Base-by-base conservation (phyloP, 2,329 filamentous ascomycete species). In the Madurella mycetomatis region DNA sequence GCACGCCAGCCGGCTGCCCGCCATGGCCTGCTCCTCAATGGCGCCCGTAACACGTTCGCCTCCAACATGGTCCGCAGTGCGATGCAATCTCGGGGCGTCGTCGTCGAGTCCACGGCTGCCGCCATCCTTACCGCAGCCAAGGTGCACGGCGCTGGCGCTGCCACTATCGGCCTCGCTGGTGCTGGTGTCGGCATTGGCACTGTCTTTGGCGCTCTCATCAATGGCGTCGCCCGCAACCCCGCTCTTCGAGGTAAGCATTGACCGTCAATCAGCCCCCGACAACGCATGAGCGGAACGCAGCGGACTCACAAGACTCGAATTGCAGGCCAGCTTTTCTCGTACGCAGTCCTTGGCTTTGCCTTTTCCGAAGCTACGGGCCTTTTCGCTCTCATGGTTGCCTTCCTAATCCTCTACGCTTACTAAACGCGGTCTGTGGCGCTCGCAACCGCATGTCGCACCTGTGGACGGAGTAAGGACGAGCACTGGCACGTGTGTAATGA, bases 321-420 rank as follows among this genome's bases (percentile, higher is more conserved):
- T 52, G 39, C 58, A 63, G 61, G 55, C 41, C 61, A 63, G 42
- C 61, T 63, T 41, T 63, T 84, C 78, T 76, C 77, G 62, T 83
- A 83, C 74, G 81, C 81, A 74, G 80, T 83, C 74, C 71, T 84
- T 67, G 81, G 80, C 71, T 83, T 83, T 73, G 81, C 81, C 67
- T 82, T 84, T 72, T 78, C 80, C 68, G 80, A 84, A 72, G 81
- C 81, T 69, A 83, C 81, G 65, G 80, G 81, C 70, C 73, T 80
- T 57, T 80, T 80, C 72, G 76, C 77, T 61, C 73, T 80, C 60
- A 63, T 63, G 61, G 54, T 63, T 58, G 61, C 61, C 25, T 62
- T 63, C 58, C 55, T 63, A 39, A 57, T 63, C 17, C 60, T 63
- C 55, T 63, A 60, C 55, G 61, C 58, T 54, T 64, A 64, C 58